Percentiles rank a stretch among this genome's conserved stretches.
Conservation (phyloP, 495 filamentous ascomycete genomes). For the Penicillium silybi region DNA sequence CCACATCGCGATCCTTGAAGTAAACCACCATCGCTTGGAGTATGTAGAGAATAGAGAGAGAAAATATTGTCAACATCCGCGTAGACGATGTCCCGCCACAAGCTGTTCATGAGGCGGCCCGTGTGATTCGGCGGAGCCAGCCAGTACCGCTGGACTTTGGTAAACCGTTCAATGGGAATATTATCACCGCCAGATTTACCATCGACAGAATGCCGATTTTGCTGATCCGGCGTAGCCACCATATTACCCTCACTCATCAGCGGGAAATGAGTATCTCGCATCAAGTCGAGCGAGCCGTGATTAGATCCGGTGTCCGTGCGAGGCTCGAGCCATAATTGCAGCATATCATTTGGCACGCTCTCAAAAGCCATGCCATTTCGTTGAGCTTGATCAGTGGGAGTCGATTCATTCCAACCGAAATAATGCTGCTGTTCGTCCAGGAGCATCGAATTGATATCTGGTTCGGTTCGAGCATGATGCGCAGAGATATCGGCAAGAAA, state of each 20-base stretch:
- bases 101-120: slow-evolving; percentile 44
- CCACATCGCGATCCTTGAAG: slow-evolving; percentile 43
- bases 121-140: slow-evolving; percentile 39
- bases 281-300: slow-evolving; percentile 33
- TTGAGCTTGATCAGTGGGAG: slow-evolving; percentile 24
- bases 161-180: slow-evolving; percentile 47
- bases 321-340: slow-evolving; percentile 41
- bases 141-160: slow-evolving; percentile 49
- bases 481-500: slow-evolving; percentile 40
- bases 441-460: slow-evolving; percentile 33
- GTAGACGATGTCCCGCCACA: slow-evolving; percentile 46
- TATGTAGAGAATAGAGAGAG: slow-evolving; percentile 24
- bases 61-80: slow-evolving; percentile 46
- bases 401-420: slow-evolving; percentile 35
- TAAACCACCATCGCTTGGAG: slow-evolving; percentile 17
- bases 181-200: slow-evolving; percentile 30
- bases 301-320: slow-evolving; percentile 35
- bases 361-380: slow-evolving; percentile 23
- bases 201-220: slow-evolving; percentile 24
- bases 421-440: slow-evolving; percentile 32
- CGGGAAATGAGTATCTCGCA: slow-evolving; percentile 29
- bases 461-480: slow-evolving; percentile 34
- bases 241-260: slow-evolving; percentile 24
- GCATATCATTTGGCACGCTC: slow-evolving; percentile 31
- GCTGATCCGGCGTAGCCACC: slow-evolving; percentile 20